Evolutionary conservation across 139 green algal genomes (phyloP).

Genomic region (Chlorella sp.): DNA sequence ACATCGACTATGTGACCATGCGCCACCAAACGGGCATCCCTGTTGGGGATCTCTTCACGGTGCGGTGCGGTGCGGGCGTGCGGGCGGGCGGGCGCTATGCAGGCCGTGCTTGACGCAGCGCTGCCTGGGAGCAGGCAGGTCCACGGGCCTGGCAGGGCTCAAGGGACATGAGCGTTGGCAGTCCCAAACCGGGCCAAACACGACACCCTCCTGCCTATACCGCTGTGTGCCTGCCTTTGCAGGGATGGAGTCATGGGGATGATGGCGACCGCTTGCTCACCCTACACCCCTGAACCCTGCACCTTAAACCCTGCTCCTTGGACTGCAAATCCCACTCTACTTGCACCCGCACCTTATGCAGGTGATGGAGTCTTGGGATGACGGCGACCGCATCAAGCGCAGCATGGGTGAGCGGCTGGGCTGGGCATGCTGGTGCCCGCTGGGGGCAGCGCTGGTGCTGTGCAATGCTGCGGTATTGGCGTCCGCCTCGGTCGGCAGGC

Average conservation of each 20-base stretch:
- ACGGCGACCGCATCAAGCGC: constrained; percentile 39
- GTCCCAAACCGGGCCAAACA: neutral
- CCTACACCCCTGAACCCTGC: too few species aligned
- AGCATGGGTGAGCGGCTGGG: neutral
- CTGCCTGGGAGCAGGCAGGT: neutral
- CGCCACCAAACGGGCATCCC: constrained; percentile 63
- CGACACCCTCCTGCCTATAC: too few species aligned
- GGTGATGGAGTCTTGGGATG: constrained; percentile 75
- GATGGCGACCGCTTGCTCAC: too few species aligned
- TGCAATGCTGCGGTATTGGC: neutral
- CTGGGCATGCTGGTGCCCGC: too few species aligned
- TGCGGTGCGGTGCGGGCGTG: neutral
- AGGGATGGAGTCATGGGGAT: too few species aligned
- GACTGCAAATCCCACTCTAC: too few species aligned
- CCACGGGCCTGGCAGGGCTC: neutral
- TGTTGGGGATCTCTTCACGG: constrained; percentile 76
- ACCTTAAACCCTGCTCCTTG: too few species aligned
- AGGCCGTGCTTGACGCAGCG: too few species aligned
- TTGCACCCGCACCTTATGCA: neutral
- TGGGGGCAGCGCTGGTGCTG: neutral
- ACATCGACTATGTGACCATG: constrained; percentile 81
- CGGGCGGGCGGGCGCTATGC: too few species aligned
- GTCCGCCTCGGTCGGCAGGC: neutral
- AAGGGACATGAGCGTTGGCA: neutral
- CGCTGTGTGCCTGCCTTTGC: too few species aligned